These are phyloP conservation scores for Ophiocordyceps camponoti-saundersi DNA, from an alignment of 2,329 filamentous ascomycete genomes.

Conservation along the genomic window DNA sequence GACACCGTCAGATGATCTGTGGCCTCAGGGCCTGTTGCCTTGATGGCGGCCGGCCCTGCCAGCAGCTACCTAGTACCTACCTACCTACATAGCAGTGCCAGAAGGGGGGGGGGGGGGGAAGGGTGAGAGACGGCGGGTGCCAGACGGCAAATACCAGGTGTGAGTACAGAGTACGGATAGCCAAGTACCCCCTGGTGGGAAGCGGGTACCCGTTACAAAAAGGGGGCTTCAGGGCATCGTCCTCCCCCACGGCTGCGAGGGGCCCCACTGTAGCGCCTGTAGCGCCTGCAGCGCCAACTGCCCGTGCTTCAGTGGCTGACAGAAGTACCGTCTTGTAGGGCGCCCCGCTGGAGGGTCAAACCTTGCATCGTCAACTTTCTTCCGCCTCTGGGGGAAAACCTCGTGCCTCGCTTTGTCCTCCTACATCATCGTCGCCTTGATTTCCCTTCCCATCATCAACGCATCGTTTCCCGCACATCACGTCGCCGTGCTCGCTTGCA, in stretches of 20 bases:
- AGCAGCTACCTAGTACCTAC: too few species aligned
- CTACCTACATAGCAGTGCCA: too few species aligned
- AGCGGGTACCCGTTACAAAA: background rate
- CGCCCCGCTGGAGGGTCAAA: constrained; percentile 5
- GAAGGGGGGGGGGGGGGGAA: too few species aligned
- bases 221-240: background rate
- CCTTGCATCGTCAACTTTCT: constrained; percentile 16
- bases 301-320: background rate
- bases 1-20: too few species aligned
- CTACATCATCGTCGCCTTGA: constrained; percentile 4
- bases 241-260: background rate
- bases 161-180: too few species aligned
- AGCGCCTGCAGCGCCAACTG: background rate
- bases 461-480: constrained; percentile 7
- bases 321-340: background rate
- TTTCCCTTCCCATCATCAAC: constrained; percentile 1
- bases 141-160: background rate
- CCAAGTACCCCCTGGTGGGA: too few species aligned
- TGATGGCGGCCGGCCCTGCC: too few species aligned
- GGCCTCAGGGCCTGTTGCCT: too few species aligned
- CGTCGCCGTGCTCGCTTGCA: constrained; percentile 12
- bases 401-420: constrained; percentile 14
- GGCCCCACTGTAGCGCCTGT: background rate
- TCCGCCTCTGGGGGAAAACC: constrained; percentile 20
- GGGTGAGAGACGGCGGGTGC: too few species aligned